Base-by-base conservation (phyloP, 805 yeast genomes). In the Saturnispora besseyi region DNA sequence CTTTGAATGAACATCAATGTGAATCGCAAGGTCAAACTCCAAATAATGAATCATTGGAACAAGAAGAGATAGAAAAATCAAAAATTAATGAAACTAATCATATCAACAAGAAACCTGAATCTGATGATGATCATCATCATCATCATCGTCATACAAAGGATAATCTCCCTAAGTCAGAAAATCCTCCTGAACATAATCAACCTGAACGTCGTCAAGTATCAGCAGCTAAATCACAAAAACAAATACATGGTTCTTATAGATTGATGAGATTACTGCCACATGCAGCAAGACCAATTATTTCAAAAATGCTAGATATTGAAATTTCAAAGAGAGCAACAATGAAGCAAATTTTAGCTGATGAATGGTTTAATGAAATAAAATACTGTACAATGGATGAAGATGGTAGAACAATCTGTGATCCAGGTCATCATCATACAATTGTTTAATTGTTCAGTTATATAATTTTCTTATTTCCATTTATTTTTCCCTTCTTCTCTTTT, bases 191-290 rank as follows among this genome's bases (percentile, higher is more conserved):
- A 10, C 42, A 40, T 10, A 37, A 50, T 9, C 42, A 36, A 7
- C 70, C 70, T 7, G 72, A 67, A 52, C 62, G 67, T 31, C 62
- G 70, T 42, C 68, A 67, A 32, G 56, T 61, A 4, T 36, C 60
- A 24, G 44, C 57, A 40, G 50, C 59, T n/a, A 71, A 74, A 55
- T 57, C 69, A 33, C 69, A 65, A 57, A 78, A 77, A 57, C 82
- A 80, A 54, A 79, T 84, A 24, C 89, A 84, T 59, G 95, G 95
- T 6, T 91, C 93, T 10, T 86, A 86, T 66, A 72, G 95, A 62
- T 69, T 86, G 55, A 78, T 86, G 82, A 77, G 95, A 66, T 68
- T 86, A 46, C 67, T 86, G 34, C 95, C 95, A 4, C 95, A 86
- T 63, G 89, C 91, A 7, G 71, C 93, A 13, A 75, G 95, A 64